A percentile compares a stretch with the other conserved stretches of the same genome.
These are phyloP conservation scores for Solanum hybrid DNA, from an alignment of 305 asterid genomes.

Conservation along the genomic window DNA sequence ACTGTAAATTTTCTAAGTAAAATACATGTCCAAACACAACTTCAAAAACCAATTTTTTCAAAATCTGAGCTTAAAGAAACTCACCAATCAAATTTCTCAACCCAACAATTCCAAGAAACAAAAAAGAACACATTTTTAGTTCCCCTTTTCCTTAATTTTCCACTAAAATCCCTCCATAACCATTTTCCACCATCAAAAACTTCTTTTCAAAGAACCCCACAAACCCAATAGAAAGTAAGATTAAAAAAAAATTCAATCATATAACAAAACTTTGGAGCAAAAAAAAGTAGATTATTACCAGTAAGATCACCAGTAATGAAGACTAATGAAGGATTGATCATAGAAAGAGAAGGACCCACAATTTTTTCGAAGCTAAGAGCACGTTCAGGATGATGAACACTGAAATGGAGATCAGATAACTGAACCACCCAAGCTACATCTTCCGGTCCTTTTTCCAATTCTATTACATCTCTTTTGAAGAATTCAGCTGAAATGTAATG, in stretches of 20 bases:
- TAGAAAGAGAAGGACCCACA: conserved; percentile 61
- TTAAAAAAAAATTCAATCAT: neutral
- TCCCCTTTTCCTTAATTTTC: neutral
- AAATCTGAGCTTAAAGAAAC: neutral
- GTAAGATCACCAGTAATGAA: conserved; percentile 97
- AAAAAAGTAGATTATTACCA: conserved; percentile 27
- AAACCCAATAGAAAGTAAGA: neutral
- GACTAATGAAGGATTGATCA: conserved; percentile 79
- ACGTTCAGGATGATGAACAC: conserved; percentile 79
- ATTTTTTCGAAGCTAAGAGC: conserved; percentile 50
- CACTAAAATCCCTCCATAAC: neutral
- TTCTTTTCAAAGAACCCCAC: neutral
- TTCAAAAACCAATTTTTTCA: neutral
- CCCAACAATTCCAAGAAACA: neutral
- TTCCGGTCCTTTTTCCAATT: conserved; percentile 43
- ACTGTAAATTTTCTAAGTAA: neutral
- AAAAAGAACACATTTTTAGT: neutral
- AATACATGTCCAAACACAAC: neutral
- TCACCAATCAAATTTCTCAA: neutral
- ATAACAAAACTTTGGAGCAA: neutral
- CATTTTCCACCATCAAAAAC: neutral
- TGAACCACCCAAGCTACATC: conserved; percentile 95
- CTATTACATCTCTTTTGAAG: conserved; percentile 21
- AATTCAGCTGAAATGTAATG: neutral
- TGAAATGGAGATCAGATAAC: conserved; percentile 96